Percentiles rank a stretch among this genome's conserved stretches.
phyloP scores from a whole-genome alignment of 768 basidiomycete genomes.

The Pulveroboletus sp. region DNA sequence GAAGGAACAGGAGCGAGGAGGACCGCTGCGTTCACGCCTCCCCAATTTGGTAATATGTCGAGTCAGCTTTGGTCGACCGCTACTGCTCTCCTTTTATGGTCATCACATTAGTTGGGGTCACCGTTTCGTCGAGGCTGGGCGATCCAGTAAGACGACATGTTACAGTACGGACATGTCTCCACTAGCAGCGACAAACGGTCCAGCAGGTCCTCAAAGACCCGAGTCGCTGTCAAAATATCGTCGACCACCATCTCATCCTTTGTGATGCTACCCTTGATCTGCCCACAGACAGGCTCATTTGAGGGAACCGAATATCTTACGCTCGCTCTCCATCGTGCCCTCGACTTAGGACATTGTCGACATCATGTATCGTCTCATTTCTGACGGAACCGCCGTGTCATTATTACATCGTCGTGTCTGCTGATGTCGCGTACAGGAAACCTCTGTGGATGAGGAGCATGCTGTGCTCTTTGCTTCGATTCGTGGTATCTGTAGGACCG shows the following conservation, averaged over 20 bases:
- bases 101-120: background rate
- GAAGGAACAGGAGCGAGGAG: constrained; percentile 23
- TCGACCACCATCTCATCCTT: background rate
- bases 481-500: too few species aligned
- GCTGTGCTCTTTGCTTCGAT: too few species aligned
- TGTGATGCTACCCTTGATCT: background rate
- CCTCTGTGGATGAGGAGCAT: too few species aligned
- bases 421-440: too few species aligned
- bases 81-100: constrained; percentile 16
- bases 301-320: too few species aligned
- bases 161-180: background rate
- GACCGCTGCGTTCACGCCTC: background rate
- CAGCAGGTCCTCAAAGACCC: background rate
- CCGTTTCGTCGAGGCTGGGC: background rate
- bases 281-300: background rate
- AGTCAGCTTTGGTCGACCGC: constrained; percentile 14
- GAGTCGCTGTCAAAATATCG: background rate
- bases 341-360: too few species aligned
- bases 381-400: too few species aligned
- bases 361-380: too few species aligned
- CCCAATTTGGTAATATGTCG: constrained; percentile 14
- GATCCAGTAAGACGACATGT: background rate
- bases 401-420: too few species aligned
- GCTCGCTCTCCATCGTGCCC: too few species aligned
- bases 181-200: background rate